phyloP scores from a whole-genome alignment of 108 stramenopile species.

The Aurantiochytrium sp. region DNA sequence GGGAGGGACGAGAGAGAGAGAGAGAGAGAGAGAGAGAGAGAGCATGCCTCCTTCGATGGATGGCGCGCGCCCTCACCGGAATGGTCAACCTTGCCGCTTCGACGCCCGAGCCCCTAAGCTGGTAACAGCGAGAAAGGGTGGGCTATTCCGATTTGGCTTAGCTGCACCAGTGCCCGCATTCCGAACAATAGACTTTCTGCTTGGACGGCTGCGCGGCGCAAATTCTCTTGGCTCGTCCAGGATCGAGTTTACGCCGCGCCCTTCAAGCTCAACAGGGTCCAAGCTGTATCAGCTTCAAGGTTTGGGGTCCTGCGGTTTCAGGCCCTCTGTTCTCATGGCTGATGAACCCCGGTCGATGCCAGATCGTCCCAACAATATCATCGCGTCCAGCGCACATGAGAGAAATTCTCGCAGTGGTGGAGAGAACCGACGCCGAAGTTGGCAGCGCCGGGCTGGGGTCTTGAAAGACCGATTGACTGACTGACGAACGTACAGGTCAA shows the following conservation, averaged over 20 bases:
- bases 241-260: not conserved
- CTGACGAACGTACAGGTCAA: too few relatives aligned
- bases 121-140: not conserved
- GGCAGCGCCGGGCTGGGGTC: too few relatives aligned
- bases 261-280: not conserved
- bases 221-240: not conserved
- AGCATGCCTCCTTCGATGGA: not conserved
- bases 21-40: too few relatives aligned
- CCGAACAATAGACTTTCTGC: not conserved
- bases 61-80: not conserved
- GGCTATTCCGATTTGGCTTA: slow-evolving; percentile 14
- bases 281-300: not conserved
- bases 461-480: too few relatives aligned
- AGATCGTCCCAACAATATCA: not conserved
- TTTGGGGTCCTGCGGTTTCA: not conserved
- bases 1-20: too few relatives aligned
- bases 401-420: too few relatives aligned
- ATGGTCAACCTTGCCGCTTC: not conserved
- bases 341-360: not conserved
- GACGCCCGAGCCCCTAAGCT: slow-evolving; percentile 8
- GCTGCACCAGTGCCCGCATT: not conserved
- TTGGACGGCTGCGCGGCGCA: not conserved
- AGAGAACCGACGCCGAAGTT: too few relatives aligned
- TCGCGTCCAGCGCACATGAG: too few relatives aligned
- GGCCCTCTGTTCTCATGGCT: slow-evolving; percentile 33